These are phyloP conservation scores for Yamadazyma songkhlaensis DNA, from an alignment of 1,139 yeast species.

Conservation along the genomic window DNA sequence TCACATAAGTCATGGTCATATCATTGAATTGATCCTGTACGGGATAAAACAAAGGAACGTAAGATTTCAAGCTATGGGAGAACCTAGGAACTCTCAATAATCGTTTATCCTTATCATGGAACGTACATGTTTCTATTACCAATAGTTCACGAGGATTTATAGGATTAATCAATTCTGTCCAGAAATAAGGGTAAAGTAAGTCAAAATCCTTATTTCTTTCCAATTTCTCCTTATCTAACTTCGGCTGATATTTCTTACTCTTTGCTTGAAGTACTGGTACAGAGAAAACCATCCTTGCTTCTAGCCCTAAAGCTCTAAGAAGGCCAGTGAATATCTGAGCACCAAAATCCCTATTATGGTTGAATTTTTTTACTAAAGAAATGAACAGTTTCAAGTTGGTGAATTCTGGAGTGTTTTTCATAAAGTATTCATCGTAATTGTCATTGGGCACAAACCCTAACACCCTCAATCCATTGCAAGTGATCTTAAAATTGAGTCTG, in stretches of 20 bases:
- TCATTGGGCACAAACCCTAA: conserved; percentile 27
- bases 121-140: conserved; percentile 30
- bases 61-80: conserved; percentile 7
- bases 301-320: conserved; percentile 31
- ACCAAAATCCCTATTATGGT: conserved; percentile 36
- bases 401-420: conserved; percentile 18
- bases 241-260: conserved; percentile 23
- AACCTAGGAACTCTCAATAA: conserved; percentile 22
- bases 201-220: conserved; percentile 32
- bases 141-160: conserved; percentile 24
- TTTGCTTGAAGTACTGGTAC: conserved; percentile 26
- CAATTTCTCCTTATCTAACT: conserved; percentile 20
- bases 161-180: conserved; percentile 42
- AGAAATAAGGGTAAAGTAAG: conserved; percentile 36
- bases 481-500: conserved; percentile 31
- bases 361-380: conserved; percentile 22
- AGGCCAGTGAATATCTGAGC: conserved; percentile 36
- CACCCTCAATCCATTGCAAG: conserved; percentile 33
- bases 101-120: conserved; percentile 30
- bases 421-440: conserved; percentile 18
- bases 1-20: conserved; percentile 36
- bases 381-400: conserved; percentile 14
- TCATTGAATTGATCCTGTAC: conserved; percentile 23
- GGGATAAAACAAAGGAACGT: conserved; percentile 24
- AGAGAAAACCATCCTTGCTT: conserved; percentile 33